Conservation (phyloP, 2,329 filamentous ascomycete species). For the Nigrospora osmanthi region DNA sequence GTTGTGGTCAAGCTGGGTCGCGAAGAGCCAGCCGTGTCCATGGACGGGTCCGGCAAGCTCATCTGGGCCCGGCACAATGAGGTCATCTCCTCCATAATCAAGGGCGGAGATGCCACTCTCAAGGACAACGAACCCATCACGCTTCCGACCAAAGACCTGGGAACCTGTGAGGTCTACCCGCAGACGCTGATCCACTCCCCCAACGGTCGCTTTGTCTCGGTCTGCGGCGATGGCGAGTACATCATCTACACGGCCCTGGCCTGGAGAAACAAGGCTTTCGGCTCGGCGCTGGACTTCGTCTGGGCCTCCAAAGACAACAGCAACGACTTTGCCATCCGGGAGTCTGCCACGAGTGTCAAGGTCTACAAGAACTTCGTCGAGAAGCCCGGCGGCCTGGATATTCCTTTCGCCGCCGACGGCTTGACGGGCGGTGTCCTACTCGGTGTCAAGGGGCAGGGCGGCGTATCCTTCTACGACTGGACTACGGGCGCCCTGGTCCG, state of each 20-base stretch:
- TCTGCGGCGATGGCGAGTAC: constrained; percentile 93
- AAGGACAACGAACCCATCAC: constrained; percentile 87
- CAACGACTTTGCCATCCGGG: constrained; percentile 95
- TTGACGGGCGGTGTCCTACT: constrained; percentile 82
- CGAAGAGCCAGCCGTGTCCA: constrained; percentile 94
- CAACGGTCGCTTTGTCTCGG: constrained; percentile 76
- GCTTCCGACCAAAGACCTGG: constrained; percentile 87
- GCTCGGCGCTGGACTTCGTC: constrained; percentile 88
- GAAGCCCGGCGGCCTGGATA: constrained; percentile 79
- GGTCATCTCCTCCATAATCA: constrained; percentile 90
- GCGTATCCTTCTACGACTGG: constrained; percentile 97
- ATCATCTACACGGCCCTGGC: constrained; percentile 97
- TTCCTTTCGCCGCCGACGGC: constrained; percentile 91
- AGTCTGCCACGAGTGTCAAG: constrained; percentile 90
- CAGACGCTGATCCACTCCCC: constrained; percentile 93
- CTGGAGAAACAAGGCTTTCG: constrained; percentile 96
- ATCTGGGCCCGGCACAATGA: constrained; percentile 96
- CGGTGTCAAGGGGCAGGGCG: constrained; percentile 90
- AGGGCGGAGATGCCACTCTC: constrained; percentile 69
- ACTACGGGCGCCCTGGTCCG: constrained; percentile 80
- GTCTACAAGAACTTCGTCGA: constrained; percentile 98
- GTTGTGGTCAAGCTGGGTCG: constrained; percentile 97
- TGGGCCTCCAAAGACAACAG: constrained; percentile 97
- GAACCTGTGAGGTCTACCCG: constrained; percentile 93
- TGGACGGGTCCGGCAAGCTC: constrained; percentile 93